A percentile compares a stretch with the other conserved stretches of the same genome.
These are phyloP conservation scores for Polyporus tsugae DNA, from an alignment of 1,284 basidiomycete species.

Conservation along the genomic window DNA sequence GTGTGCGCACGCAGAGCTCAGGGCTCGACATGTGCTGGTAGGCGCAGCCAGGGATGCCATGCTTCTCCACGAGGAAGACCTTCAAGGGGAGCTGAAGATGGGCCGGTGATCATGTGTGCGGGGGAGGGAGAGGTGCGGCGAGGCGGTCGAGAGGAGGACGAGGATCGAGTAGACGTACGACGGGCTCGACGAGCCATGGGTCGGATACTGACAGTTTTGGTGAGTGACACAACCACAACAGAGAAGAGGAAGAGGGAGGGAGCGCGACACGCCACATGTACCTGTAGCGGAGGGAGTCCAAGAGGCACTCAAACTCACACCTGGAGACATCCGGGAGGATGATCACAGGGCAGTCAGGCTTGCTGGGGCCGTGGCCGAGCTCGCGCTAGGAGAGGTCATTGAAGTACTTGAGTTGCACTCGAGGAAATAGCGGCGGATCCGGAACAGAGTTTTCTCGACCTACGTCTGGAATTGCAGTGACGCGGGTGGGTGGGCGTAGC, in stretches of 20 bases:
- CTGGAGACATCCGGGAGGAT: constrained; percentile 33
- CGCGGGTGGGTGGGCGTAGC: background rate
- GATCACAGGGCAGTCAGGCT: constrained; percentile 35
- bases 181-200: constrained; percentile 20
- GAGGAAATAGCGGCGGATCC: constrained; percentile 44
- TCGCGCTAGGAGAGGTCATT: constrained; percentile 39
- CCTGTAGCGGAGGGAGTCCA: constrained; percentile 40
- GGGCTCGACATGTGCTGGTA: constrained; percentile 34
- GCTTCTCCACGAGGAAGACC: constrained; percentile 36
- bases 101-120: constrained; percentile 35
- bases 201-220: background rate
- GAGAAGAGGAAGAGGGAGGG: too few relatives aligned
- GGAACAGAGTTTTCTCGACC: constrained; percentile 42
- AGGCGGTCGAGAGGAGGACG: constrained; percentile 37
- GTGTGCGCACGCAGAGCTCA: constrained; percentile 34
- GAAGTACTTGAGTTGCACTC: constrained; percentile 44
- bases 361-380: constrained; percentile 30
- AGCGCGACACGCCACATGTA: too few relatives aligned
- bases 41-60: constrained; percentile 34
- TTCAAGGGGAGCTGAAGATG: constrained; percentile 33
- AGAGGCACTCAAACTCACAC: constrained; percentile 38
- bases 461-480: constrained; percentile 23
- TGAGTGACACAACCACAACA: background rate
- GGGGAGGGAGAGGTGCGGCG: constrained; percentile 37
- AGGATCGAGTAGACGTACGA: constrained; percentile 31